These are phyloP conservation scores for Teratosphaeria zuluensis DNA, from an alignment of 2,329 filamentous ascomycete species.

Conservation along the genomic window DNA sequence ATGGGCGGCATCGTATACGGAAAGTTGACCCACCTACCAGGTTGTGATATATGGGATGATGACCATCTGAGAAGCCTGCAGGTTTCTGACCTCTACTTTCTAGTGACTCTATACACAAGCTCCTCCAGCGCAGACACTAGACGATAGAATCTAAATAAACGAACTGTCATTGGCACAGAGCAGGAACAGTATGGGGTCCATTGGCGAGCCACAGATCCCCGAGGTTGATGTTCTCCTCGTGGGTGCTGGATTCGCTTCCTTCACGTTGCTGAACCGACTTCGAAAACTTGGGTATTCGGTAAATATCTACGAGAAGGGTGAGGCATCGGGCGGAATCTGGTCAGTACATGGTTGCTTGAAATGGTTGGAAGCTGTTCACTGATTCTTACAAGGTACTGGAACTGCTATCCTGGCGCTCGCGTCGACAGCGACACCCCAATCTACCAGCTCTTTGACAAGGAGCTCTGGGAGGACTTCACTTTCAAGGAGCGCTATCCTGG, in stretches of 20 bases:
- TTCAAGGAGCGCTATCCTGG: slow-evolving; percentile 30
- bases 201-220: slow-evolving; percentile 15
- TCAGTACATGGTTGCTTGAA: slow-evolving; percentile 10
- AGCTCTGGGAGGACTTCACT: slow-evolving; percentile 41
- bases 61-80: not conserved
- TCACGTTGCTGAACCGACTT: slow-evolving; percentile 20
- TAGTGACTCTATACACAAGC: not conserved
- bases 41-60: not conserved
- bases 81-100: not conserved
- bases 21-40: not conserved
- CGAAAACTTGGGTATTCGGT: slow-evolving; percentile 24
- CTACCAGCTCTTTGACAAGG: slow-evolving; percentile 21
- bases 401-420: slow-evolving; percentile 31
- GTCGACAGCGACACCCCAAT: slow-evolving; percentile 33
- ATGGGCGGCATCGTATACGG: not conserved
- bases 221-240: slow-evolving; percentile 12
- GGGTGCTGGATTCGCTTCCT: slow-evolving; percentile 9
- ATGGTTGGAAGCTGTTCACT: not conserved
- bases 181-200: slow-evolving; percentile 16
- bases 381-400: slow-evolving; percentile 11
- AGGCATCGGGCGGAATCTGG: slow-evolving; percentile 29
- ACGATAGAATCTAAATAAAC: not conserved
- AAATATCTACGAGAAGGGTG: slow-evolving; percentile 27
- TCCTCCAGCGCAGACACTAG: too few relatives aligned
- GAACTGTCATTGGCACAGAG: not conserved